Conservation (phyloP, 2,329 filamentous ascomycete genomes). For the Chrysosporium queenslandicum region DNA sequence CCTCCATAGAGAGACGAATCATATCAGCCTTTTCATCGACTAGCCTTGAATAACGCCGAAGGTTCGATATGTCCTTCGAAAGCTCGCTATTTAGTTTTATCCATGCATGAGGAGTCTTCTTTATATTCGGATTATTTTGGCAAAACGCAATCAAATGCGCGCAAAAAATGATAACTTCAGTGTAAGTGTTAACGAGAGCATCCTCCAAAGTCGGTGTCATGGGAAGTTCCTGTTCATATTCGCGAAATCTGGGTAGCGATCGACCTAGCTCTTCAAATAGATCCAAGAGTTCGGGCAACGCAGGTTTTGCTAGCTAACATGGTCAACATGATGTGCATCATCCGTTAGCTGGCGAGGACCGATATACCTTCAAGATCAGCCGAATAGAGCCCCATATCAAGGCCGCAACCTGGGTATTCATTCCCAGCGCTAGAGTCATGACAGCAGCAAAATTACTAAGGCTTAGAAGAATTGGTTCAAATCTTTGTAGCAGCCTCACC, state of each 20-base stretch:
- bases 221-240: background rate
- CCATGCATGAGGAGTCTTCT: background rate
- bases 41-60: background rate
- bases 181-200: background rate
- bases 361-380: conserved; percentile 2
- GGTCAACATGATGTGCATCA: background rate
- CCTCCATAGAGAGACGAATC: background rate
- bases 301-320: background rate
- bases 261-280: background rate
- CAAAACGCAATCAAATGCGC: background rate
- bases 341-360: no score
- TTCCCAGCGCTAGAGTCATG: background rate
- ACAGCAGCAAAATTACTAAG: conserved; percentile 2
- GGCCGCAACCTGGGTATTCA: background rate
- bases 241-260: background rate
- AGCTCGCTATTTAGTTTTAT: background rate
- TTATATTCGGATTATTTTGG: conserved; percentile 4
- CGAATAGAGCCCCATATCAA: conserved; percentile 4
- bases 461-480: background rate
- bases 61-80: background rate
- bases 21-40: conserved; percentile 1
- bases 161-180: background rate
- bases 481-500: background rate
- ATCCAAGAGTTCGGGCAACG: background rate
- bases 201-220: background rate